phyloP scores from a whole-genome alignment of 73 alveolate species.

The Blepharisma stoltei region DNA sequence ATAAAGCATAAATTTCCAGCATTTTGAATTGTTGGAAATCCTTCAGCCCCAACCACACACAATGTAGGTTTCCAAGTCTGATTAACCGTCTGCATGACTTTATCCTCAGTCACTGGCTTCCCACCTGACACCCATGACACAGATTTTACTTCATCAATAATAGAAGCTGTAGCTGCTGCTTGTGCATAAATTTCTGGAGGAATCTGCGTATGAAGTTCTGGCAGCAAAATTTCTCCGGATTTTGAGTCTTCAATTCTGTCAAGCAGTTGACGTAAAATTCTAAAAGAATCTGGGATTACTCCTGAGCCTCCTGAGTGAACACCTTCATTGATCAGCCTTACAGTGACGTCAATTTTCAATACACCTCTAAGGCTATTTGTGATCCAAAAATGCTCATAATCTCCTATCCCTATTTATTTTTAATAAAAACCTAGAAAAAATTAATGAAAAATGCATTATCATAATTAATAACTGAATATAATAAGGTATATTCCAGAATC shows the following conservation, averaged over 20 bases:
- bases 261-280: slow-evolving; percentile 51
- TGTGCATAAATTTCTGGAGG: slow-evolving; percentile 39
- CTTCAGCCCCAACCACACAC: slow-evolving; percentile 78
- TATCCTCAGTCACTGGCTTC: slow-evolving; percentile 47
- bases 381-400: slow-evolving; percentile 82
- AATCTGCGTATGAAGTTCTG: slow-evolving; percentile 41
- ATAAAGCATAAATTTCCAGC: slow-evolving; percentile 94
- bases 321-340: slow-evolving; percentile 68
- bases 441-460: no score
- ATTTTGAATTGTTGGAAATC: slow-evolving; percentile 66
- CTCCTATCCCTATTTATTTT: no score
- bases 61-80: slow-evolving; percentile 82
- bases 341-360: slow-evolving; percentile 66
- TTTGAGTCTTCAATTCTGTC: slow-evolving; percentile 71
- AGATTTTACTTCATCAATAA: slow-evolving; percentile 40
- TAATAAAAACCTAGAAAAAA: no score
- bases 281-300: slow-evolving; percentile 69
- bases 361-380: slow-evolving; percentile 89
- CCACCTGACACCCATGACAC: slow-evolving; percentile 38
- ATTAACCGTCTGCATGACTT: slow-evolving; percentile 33
- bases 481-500: no score
- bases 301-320: slow-evolving; percentile 71
- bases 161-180: slow-evolving; percentile 37
- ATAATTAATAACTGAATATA: no score
- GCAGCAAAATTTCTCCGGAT: slow-evolving; percentile 52